Percentiles rank a stretch among this genome's conserved stretches.
These are phyloP conservation scores for Begonia peltatifolia DNA, from an alignment of 306 rosid genomes.

Conservation along the genomic window DNA sequence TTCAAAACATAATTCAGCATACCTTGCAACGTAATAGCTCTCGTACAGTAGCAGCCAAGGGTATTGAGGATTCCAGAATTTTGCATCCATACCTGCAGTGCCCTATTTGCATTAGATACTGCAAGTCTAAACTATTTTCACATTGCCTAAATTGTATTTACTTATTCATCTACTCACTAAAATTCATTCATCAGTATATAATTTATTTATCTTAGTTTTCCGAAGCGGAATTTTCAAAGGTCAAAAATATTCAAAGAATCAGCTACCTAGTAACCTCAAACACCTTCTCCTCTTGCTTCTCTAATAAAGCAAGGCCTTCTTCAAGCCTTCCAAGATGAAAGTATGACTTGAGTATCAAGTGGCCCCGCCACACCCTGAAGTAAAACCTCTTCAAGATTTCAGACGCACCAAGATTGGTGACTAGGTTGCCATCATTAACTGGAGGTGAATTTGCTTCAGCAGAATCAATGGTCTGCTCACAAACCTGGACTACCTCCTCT, in stretches of 20 bases:
- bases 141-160: too few species aligned
- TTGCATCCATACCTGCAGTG: constrained; percentile 53
- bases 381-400: constrained; percentile 29
- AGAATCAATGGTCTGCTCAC: constrained; percentile 57
- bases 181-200: neutral
- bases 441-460: constrained; percentile 66
- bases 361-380: constrained; percentile 80
- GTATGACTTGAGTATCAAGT: constrained; percentile 51
- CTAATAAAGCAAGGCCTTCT: constrained; percentile 68
- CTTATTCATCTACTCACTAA: neutral
- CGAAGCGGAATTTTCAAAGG: neutral
- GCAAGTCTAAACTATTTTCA: constrained; percentile 1
- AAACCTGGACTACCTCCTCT: constrained; percentile 73
- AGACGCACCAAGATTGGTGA: constrained; percentile 27
- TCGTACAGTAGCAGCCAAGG: constrained; percentile 43
- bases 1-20: constrained; percentile 9
- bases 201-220: neutral
- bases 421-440: constrained; percentile 15
- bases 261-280: constrained; percentile 33
- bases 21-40: constrained; percentile 72
- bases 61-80: constrained; percentile 47
- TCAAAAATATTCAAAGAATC: constrained; percentile 7
- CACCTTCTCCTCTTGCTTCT: constrained; percentile 44
- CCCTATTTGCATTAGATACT: too few species aligned
- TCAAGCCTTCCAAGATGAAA: constrained; percentile 76